These are phyloP conservation scores for Termitomyces sp. DNA, from an alignment of 768 basidiomycete genomes.

Conservation along the genomic window DNA sequence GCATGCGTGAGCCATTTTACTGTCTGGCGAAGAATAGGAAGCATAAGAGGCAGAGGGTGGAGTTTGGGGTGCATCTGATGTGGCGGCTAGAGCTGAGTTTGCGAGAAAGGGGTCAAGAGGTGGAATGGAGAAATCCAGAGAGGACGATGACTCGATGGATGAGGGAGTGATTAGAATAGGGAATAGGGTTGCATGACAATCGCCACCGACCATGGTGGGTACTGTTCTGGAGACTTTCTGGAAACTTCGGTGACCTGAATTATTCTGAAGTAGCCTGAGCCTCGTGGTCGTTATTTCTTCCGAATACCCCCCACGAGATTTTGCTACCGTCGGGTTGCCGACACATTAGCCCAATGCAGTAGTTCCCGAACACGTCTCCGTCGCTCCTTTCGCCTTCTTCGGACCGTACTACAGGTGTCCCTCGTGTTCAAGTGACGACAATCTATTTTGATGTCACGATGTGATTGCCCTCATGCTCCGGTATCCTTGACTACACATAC, in stretches of 20 bases:
- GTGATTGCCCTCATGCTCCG: no score
- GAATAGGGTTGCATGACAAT: slow-evolving; percentile 7
- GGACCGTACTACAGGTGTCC: not conserved
- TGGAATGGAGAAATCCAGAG: not conserved
- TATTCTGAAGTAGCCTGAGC: no score
- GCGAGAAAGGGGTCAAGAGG: no score
- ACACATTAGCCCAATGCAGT: not conserved
- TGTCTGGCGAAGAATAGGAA: slow-evolving; percentile 10
- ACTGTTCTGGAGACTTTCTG: not conserved
- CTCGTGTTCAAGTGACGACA: not conserved
- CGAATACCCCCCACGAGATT: no score
- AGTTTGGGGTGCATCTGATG: slow-evolving; percentile 14
- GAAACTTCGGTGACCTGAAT: not conserved
- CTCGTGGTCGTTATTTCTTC: no score
- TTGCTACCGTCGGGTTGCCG: no score
- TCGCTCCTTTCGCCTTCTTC: not conserved
- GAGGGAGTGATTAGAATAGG: slow-evolving; percentile 10
- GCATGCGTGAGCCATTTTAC: slow-evolving; percentile 13
- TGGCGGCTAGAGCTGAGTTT: slow-evolving; percentile 8
- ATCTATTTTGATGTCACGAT: not conserved
- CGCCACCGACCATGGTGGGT: not conserved
- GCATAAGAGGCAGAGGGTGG: slow-evolving; percentile 11
- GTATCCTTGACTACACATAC: no score
- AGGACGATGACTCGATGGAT: not conserved
- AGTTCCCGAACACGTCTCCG: not conserved